Evolutionary conservation across 768 basidiomycete genomes (phyloP), one percentile per base, ranked within the genome.

Genomic region (Lactifluus hygrophoroides): DNA sequence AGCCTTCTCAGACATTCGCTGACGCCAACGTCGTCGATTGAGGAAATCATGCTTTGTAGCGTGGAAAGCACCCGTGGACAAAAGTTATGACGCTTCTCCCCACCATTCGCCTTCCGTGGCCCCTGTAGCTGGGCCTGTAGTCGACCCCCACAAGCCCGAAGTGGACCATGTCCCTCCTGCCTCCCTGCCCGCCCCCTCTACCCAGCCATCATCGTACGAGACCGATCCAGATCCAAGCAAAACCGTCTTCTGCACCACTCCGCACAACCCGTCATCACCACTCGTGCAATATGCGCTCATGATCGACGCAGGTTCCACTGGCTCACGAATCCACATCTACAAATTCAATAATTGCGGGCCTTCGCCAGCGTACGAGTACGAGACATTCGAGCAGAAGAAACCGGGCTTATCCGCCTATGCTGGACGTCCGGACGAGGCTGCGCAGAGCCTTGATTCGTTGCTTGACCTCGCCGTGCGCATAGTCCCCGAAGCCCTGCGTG

Each of bases 231-330:
- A 95, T 72, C 86, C 82, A 0, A 70, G 79, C 35, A 80, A 79
- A 61, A 94, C 92, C 0, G 80, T 84, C 0, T 74, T 84, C 73
- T 97, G 94, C 73, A 78, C 78, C 0, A 55, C 70, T 0, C 81
- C 91, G 0, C 71, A 83, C 69, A 72, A 71, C 14, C 64, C 77
- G 1, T 66, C 71, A 51, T 67, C 75, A 49, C 78, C 80, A 0
- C 76, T 95, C 57, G 86, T 95, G 13, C 91, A 93, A 69, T 99
- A 90, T 71, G 94, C 92, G 0, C 80, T 98, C 66, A 96, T 97
- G 85, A 90, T 98, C 73, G 96, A 99, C 71, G 95, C 96, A 0
- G 96, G 96, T 23, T 97, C 94, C 17, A 96, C 94, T 0, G 96
- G 95, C 19, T 96, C 94, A 0, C 83, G 96, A 17, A 94, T 98